Percentiles rank a stretch among this genome's conserved stretches.
These are phyloP conservation scores for Solanum hybrid DNA, from an alignment of 305 asterid species.

Conservation along the genomic window DNA sequence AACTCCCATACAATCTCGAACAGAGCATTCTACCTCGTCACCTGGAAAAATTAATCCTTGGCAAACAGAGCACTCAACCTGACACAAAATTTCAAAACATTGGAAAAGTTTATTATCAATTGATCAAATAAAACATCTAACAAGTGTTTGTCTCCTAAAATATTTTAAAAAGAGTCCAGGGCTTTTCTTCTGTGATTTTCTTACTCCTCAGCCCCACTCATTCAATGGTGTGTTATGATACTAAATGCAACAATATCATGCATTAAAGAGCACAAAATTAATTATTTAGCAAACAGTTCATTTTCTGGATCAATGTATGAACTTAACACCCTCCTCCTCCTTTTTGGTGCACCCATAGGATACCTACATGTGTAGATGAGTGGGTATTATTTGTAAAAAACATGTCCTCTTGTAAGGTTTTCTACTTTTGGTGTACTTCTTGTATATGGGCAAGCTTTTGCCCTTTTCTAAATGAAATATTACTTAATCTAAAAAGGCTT, in stretches of 20 bases:
- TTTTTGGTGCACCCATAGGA: neutral
- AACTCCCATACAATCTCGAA: slow-evolving; percentile 51
- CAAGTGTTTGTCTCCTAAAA: slow-evolving; percentile 4
- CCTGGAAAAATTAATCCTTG: slow-evolving; percentile 36
- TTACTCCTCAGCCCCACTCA: neutral
- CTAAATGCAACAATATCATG: neutral
- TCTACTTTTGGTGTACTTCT: neutral
- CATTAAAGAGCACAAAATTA: neutral
- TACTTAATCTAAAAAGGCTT: neutral
- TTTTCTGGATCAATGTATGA: neutral
- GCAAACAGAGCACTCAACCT: slow-evolving; percentile 71
- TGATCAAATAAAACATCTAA: neutral
- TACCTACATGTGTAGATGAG: neutral
- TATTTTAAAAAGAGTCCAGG: neutral
- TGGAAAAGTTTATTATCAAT: neutral
- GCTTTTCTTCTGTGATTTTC: neutral
- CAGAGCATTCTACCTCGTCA: slow-evolving; percentile 50
- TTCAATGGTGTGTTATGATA: neutral
- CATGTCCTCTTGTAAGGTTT: neutral
- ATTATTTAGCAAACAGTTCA: neutral
- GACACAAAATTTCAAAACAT: slow-evolving; percentile 9
- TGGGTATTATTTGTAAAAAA: neutral
- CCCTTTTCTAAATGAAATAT: neutral
- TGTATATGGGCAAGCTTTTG: neutral
- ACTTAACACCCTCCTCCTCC: neutral